phyloP scores from a whole-genome alignment of 2,329 filamentous ascomycete species.

The Phialocephala sp. region DNA sequence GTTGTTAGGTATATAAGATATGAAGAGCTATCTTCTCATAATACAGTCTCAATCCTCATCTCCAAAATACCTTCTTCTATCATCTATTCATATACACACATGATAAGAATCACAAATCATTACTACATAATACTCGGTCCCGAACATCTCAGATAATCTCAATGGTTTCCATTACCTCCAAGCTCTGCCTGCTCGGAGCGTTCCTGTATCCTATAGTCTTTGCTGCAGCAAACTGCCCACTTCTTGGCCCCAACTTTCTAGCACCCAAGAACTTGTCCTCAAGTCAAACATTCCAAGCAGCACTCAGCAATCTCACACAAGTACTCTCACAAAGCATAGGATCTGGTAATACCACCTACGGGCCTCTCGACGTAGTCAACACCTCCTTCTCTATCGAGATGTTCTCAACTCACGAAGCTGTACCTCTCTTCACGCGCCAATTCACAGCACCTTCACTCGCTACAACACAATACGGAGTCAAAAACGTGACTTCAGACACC shows the following conservation, averaged over 20 bases:
- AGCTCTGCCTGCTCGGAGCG: slow-evolving; percentile 14
- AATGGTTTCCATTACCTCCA: slow-evolving; percentile 13
- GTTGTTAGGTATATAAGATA: slow-evolving; percentile 1
- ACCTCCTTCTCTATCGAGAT: slow-evolving; percentile 49
- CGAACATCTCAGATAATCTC: not conserved
- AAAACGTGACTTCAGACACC: slow-evolving; percentile 47
- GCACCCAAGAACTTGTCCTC: slow-evolving; percentile 23
- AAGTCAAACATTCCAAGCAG: slow-evolving; percentile 20
- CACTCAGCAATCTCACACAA: slow-evolving; percentile 24
- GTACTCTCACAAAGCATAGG: slow-evolving; percentile 19
- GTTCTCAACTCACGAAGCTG: slow-evolving; percentile 44
- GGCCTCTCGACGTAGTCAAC: slow-evolving; percentile 23
- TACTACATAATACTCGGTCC: not conserved
- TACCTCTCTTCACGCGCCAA: slow-evolving; percentile 45
- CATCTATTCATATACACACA: not conserved
- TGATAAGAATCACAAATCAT: not conserved
- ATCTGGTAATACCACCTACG: slow-evolving; percentile 25
- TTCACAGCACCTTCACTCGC: slow-evolving; percentile 44
- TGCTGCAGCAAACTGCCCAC: slow-evolving; percentile 17
- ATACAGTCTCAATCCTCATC: not conserved
- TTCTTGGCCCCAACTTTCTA: slow-evolving; percentile 24
- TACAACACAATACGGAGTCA: slow-evolving; percentile 42
- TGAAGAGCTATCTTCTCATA: not conserved
- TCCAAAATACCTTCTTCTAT: not conserved
- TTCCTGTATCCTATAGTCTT: slow-evolving; percentile 1